A percentile compares a stretch with the other conserved stretches of the same genome.
phyloP scores from a whole-genome alignment of 441 rosid genomes.

The Geranium incanum region DNA sequence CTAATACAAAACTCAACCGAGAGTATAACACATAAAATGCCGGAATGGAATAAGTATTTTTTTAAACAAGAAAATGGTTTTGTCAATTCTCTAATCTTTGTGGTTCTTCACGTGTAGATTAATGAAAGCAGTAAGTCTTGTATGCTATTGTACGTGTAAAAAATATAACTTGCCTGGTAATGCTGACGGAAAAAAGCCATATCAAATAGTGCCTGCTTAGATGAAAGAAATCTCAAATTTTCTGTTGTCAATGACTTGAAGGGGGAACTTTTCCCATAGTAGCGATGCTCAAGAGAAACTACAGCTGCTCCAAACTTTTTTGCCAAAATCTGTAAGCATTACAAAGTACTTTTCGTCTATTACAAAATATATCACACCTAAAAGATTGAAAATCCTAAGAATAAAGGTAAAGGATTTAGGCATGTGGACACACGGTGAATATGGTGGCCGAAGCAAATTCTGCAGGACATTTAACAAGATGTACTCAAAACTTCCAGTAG shows the following conservation, averaged over 20 bases:
- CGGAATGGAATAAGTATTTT: no score
- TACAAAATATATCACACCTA: no score
- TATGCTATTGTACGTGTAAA: background rate
- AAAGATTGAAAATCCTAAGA: no score
- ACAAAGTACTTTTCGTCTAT: background rate
- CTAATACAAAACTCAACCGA: no score
- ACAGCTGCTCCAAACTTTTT: constrained; percentile 95
- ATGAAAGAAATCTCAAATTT: constrained; percentile 79
- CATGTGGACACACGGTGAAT: background rate
- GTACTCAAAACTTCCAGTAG: background rate
- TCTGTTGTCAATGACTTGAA: constrained; percentile 51
- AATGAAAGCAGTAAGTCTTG: no score
- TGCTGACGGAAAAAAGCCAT: constrained; percentile 75
- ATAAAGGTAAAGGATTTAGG: no score
- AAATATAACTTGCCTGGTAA: constrained; percentile 54
- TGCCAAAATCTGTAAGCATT: constrained; percentile 54
- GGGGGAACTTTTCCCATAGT: constrained; percentile 92
- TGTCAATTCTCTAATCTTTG: no score
- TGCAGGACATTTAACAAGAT: background rate
- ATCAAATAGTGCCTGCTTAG: constrained; percentile 80
- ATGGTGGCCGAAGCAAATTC: background rate
- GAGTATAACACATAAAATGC: no score
- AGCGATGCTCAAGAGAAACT: constrained; percentile 91
- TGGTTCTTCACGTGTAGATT: no score
- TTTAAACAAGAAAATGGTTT: no score